Evolutionary conservation across 495 filamentous ascomycete genomes (phyloP).

Genomic region (Terfezia claveryi): DNA sequence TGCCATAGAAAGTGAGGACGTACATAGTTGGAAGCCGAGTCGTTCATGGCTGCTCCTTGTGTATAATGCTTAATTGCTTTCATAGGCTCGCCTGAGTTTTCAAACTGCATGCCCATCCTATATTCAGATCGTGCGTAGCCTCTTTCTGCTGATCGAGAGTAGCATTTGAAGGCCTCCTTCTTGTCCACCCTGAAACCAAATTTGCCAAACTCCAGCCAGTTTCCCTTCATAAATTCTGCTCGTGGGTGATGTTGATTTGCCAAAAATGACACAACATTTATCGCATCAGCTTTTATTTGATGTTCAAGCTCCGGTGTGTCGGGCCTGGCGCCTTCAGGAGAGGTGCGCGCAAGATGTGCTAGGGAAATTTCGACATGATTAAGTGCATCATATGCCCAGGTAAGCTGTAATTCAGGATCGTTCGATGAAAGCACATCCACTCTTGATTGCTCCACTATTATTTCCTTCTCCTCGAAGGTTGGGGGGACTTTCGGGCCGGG

Average conservation of each 20-base stretch:
- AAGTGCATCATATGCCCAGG: slow-evolving; percentile 85
- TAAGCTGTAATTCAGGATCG: slow-evolving; percentile 87
- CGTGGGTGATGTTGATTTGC: slow-evolving; percentile 83
- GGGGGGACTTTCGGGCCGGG: slow-evolving; percentile 78
- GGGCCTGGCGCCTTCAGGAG: slow-evolving; percentile 38
- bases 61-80: slow-evolving; percentile 84
- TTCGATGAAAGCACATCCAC: slow-evolving; percentile 72
- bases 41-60: slow-evolving; percentile 47
- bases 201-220: slow-evolving; percentile 97
- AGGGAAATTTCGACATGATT: slow-evolving; percentile 68
- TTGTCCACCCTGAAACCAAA: slow-evolving; percentile 76
- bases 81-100: slow-evolving; percentile 69
- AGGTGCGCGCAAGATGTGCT: slow-evolving; percentile 41
- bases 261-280: slow-evolving; percentile 76
- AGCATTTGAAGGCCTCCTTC: slow-evolving; percentile 75
- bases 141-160: slow-evolving; percentile 62
- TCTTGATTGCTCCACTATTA: slow-evolving; percentile 61
- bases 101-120: slow-evolving; percentile 94
- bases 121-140: slow-evolving; percentile 93
- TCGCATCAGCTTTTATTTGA: slow-evolving; percentile 63
- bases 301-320: slow-evolving; percentile 71
- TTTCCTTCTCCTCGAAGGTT: slow-evolving; percentile 82
- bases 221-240: slow-evolving; percentile 81
- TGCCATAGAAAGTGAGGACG: slow-evolving; percentile 6
- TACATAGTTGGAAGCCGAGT: slow-evolving; percentile 84